Base-by-base conservation (phyloP, 2,329 filamentous ascomycete genomes). In the Calonectria henricotiae region DNA sequence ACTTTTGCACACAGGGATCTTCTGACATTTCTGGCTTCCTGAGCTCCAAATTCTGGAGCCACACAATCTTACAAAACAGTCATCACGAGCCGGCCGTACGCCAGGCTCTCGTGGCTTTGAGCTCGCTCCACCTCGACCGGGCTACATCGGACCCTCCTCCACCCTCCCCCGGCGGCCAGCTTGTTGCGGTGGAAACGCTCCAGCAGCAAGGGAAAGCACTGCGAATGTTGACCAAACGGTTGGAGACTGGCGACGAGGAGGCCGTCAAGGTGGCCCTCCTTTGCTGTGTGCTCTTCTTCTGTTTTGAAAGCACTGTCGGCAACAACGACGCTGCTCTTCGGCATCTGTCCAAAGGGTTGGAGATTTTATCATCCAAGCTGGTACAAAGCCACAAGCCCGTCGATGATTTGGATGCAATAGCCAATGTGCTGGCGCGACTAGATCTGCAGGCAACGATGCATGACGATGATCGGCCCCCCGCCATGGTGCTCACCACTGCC, bases 361-460 rank as follows among this genome's bases (percentile, higher is more conserved):
- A 30, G 4, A 49, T 68, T n/a, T 43, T 68, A 11, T 49, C 61
- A 2, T 64, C 67, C 11, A n/a, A 43, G 6, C 12, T 37, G 1
- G 35, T 41, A 17, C 25, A 35, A 39, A 20, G 17, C n/a, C 11
- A 6, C 9, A 47, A 39, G 30, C 39, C 30, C 8, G 20, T 44
- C 4, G 67, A 64, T 20, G 67, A 68, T 35, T 25, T 65, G 9
- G 61, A 64, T 20, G 43, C 51, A 3, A 41, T 75, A 1, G 61
- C 32, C 1, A 20, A 51, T 2, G 13, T 73, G 0, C 43, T 75
- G 7, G 71, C 67, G 3, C 58, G 71, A 3, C 65, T 75, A 0
- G 73, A 75, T 11, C 61, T 75, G 47, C 71, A 75, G 44, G 73
- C 73, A 5, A 71, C 65, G 15, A 68, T 75, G 43, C 75, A 75